Evolutionary conservation across 352 stramenopile genomes (phyloP).

Genomic region (Phytophthora rubi): DNA sequence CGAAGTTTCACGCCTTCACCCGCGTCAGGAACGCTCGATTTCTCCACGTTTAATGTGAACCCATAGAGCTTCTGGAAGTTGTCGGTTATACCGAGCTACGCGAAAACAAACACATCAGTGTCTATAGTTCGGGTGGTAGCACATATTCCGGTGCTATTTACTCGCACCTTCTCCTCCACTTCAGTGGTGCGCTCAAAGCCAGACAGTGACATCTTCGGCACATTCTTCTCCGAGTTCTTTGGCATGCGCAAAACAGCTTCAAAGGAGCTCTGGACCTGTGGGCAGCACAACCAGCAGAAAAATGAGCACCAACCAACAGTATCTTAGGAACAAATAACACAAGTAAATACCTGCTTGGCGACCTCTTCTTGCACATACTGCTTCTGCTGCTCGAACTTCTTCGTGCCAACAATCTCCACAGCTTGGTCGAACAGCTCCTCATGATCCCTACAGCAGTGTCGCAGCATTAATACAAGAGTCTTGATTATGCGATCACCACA

Average conservation of each 20-base stretch:
- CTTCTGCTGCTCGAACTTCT: constrained; percentile 87
- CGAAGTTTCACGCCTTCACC: constrained; percentile 78
- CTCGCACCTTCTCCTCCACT: constrained; percentile 34
- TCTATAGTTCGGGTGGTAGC: background rate
- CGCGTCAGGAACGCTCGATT: constrained; percentile 66
- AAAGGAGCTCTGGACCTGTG: constrained; percentile 58
- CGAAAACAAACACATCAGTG: constrained; percentile 8
- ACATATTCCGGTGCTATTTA: background rate
- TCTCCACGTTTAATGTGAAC: constrained; percentile 72
- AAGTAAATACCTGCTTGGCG: constrained; percentile 53
- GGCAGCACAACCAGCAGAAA: background rate
- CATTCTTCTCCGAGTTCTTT: constrained; percentile 34
- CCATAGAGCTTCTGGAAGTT: constrained; percentile 67
- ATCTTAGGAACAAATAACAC: background rate
- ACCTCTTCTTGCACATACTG: constrained; percentile 72
- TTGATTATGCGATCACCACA: background rate
- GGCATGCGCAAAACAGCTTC: constrained; percentile 67
- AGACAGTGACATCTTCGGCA: constrained; percentile 66
- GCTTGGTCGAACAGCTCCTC: constrained; percentile 79
- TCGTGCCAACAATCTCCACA: constrained; percentile 69
- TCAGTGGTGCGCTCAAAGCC: constrained; percentile 58
- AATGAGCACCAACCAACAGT: background rate
- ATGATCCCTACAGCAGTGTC: constrained; percentile 49
- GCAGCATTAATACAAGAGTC: background rate
- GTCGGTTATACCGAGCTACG: constrained; percentile 41